Evolutionary conservation across 2,329 filamentous ascomycete genomes (phyloP), one percentile per base, ranked within the genome.

Genomic region (Pestalotiopsis sp.): DNA sequence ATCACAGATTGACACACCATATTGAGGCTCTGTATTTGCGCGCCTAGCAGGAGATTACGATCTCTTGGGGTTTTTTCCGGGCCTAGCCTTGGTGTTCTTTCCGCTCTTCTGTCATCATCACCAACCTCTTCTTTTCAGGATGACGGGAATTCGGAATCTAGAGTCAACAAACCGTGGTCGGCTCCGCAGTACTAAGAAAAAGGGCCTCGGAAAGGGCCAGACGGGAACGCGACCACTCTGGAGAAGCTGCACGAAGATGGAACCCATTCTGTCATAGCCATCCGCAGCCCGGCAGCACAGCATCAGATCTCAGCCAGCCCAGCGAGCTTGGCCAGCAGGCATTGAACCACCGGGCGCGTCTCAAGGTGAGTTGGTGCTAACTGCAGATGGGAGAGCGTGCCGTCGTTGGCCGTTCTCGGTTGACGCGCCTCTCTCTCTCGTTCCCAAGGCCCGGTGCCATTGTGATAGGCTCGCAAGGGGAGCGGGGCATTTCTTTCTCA

Each of bases 1-100:
- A 70, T 70, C 68, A 69, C 23, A 61, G 13, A 68, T 13, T 67
- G 68, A 67, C 68, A 69, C 68, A 61, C 41, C 39, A 66, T 38
- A 20, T 57, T 49, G 49, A 66, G 41, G 49, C 41, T 66, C 36
- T 59, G 27, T n/a, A 36, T 71, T 75, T 11, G 68, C 17, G n/a
- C 60, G 38, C 60, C 27, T 38, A 68, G 45, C 65, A 71, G 71
- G 45, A 67, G 64, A 41, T 64, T 68, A 59, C 57, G 57, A 36
- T 27, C 23, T 59, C 23, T 59, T 56, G 49, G 13, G 2, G 23
- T 52, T 52, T 52, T n/a, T 52, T 52, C 41, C 41, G n/a, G 45
- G 45, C 45, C 31, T 27, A 59, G 57, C 49, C 14, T 17, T 36
- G 11, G 57, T 59, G 57, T 27, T 38, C 17, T 25, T 61, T 59